Base-by-base conservation (phyloP, 2,329 filamentous ascomycete species). In the Mollisiaceae sp. region DNA sequence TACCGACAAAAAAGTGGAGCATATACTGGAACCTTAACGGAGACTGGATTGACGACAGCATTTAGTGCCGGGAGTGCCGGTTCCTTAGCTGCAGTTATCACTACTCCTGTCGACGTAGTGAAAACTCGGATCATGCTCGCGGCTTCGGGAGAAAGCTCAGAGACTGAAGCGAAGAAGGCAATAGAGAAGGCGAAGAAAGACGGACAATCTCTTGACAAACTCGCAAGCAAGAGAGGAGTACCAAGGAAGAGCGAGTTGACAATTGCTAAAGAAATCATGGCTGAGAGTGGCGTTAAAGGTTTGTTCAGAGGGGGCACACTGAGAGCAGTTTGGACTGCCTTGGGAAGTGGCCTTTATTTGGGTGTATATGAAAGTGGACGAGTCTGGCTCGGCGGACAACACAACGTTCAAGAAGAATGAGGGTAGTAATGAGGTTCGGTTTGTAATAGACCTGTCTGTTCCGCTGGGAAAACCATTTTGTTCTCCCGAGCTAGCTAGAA, bases 91-190 rank as follows among this genome's bases (percentile, higher is more conserved):
- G 91, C 93, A 0, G 85, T 91, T 11, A 77, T 95, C n/a, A 97
- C 93, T 1, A 97, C 93, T 59, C 94, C 94, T 0, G 87, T 93
- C 63, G 94, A 97, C 77, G 92, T 97, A 11, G 86, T 97, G 27
- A 97, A 97, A 81, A 97, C 93, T 69, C 81, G 92, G 59, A 91
- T 97, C 78, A 97, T 97, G 93, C 81, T 97, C 32, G 83, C 85
- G 36, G 88, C 88, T 1, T 66, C 72, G 61, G 66, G 70, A 60
- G 71, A 75, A 65, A 75, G 59, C 14, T 73, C 69, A 14, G 70
- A 78, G 12, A 75, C 68, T 24, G 66, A 73, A 55, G 72, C 68
- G 38, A 73, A 68, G 59, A 68, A 70, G 24, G 67, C 70, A n/a
- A 54, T 68, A 12, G 69, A 74, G 20, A 66, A 65, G 27, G 67